A percentile compares a stretch with the other conserved stretches of the same genome.
phyloP scores from a whole-genome alignment of 164 flowering plant species.

The Kalanchoe fedtschenkoi region DNA sequence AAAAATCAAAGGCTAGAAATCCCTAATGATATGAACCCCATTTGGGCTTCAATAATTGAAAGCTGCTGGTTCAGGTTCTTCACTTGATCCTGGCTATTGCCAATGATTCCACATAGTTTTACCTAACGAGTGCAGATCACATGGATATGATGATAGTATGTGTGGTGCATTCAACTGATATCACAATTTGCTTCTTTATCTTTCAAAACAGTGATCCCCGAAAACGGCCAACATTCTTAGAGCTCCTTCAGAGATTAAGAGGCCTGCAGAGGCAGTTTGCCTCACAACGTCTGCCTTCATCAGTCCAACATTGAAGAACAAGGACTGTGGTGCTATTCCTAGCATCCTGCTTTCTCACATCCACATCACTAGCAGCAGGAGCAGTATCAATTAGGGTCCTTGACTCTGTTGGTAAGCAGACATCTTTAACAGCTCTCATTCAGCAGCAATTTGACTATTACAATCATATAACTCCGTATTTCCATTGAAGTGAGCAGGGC shows the following conservation, averaged over 20 bases:
- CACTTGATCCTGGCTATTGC: neutral
- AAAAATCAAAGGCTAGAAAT: conserved; percentile 84
- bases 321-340: no score
- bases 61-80: conserved; percentile 88
- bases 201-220: conserved; percentile 48
- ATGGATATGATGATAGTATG: neutral
- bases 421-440: neutral
- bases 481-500: neutral
- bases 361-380: no score
- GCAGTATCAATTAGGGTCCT: no score
- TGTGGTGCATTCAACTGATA: neutral
- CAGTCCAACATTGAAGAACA: no score
- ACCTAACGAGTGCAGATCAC: neutral
- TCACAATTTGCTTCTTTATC: neutral
- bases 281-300: conserved; percentile 25
- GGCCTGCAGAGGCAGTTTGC: conserved; percentile 52
- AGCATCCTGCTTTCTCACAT: neutral
- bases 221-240: conserved; percentile 67
- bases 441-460: neutral
- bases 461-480: neutral
- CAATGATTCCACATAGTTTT: neutral
- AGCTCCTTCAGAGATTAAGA: conserved; percentile 55
- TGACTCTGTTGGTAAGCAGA: neutral
- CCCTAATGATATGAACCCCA: conserved; percentile 65
- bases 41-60: conserved; percentile 70